Base-by-base conservation (phyloP, 495 filamentous ascomycete species). In the Astrocystis sublimbata region DNA sequence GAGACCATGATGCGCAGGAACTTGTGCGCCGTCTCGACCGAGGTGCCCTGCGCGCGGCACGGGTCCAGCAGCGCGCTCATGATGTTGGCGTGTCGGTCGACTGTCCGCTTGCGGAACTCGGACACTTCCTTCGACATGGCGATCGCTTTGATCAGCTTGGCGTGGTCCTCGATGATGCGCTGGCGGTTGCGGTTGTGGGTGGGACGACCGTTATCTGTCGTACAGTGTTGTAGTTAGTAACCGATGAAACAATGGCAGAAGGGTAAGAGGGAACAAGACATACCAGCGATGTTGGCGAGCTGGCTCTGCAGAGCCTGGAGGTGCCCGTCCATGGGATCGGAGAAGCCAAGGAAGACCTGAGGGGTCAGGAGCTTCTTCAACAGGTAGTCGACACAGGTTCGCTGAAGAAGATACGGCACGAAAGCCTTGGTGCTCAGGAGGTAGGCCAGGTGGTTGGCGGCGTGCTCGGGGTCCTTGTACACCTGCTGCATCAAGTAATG, bases 101-200 rank as follows among this genome's bases (percentile, higher is more conserved):
- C 60, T 1, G 58, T 63, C 1, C 62, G 46, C 0, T 47, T 7
- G 28, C 61, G 53, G 51, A 70, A 72, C 19, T 38, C 8, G 2
- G 30, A 19, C 8, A 64, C 52, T 0, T 30, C 28, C 0, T 54
- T 28, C 6, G 61, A 45, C 10, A 64, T 15, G 0, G 57, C 56
- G 24, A 68, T 51, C 19, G 41, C 23, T 13, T 66, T 63, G 56
- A 70, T 58, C 7, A 63, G 21, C 24, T 51, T 53, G 0, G 70
- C 63, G 35, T 72, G 70, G 33, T 72, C 68, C 2, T 68, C 56
- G 21, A 72, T 56, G 1, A 67, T 54, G 3, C 47, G 50, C 40
- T 70, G 70, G 21, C 70, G 65, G 1, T 58, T 64, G 3, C 51
- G 57, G 26, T 49, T 62, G 31, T 45, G 28, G 4, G 47, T 17